phyloP scores from a whole-genome alignment of 2,329 filamentous ascomycete genomes.

The Phialocephala sp. region DNA sequence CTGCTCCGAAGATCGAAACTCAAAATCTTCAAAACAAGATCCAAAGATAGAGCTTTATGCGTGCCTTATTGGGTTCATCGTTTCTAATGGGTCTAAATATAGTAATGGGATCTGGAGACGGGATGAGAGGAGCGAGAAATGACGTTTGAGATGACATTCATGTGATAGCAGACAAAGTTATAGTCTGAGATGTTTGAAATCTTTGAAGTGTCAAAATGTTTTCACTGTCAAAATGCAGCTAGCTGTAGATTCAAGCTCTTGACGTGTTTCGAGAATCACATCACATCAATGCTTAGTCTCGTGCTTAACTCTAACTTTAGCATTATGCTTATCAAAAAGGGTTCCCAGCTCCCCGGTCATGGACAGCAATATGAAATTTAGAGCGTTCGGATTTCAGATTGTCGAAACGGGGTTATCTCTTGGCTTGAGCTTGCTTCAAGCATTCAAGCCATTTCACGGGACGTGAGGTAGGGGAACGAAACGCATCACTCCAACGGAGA shows the following conservation, averaged over 20 bases:
- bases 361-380: neutral
- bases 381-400: neutral
- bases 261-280: neutral
- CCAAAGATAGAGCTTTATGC: neutral
- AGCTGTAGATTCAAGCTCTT: neutral
- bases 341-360: constrained; percentile 3
- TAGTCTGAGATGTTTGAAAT: neutral
- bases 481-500: neutral
- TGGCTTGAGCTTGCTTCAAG: neutral
- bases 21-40: neutral
- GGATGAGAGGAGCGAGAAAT: neutral
- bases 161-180: neutral
- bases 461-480: constrained; percentile 4
- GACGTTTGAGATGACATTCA: neutral
- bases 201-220: neutral
- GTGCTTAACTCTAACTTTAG: neutral
- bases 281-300: neutral
- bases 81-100: neutral
- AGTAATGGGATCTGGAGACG: neutral
- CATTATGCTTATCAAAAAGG: constrained; percentile 7
- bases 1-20: constrained; percentile 12
- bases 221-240: neutral
- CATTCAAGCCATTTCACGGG: neutral
- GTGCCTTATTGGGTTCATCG: neutral
- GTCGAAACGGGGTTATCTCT: neutral